Evolutionary conservation across 2,329 filamentous ascomycete species (phyloP).

Genomic region (Clarireedia monteithiana): DNA sequence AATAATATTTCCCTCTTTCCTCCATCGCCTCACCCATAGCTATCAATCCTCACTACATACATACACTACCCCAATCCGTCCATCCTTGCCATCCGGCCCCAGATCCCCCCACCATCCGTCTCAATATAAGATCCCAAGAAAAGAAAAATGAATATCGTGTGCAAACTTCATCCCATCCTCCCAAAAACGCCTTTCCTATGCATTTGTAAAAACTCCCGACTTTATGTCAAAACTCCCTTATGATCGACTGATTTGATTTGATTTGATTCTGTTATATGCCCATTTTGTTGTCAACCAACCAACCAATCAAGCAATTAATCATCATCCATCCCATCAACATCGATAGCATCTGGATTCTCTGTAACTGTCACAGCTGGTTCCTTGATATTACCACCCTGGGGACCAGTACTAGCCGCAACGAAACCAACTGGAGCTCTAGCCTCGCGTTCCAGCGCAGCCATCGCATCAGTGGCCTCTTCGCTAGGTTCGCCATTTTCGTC

Average conservation of each 20-base stretch:
- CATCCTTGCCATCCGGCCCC: no score
- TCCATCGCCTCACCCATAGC: no score
- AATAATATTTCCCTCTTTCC: no score
- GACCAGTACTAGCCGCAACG: constrained; percentile 74
- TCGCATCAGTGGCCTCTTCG: constrained; percentile 61
- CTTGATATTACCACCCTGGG: constrained; percentile 50
- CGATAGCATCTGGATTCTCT: constrained; percentile 78
- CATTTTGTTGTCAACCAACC: neutral
- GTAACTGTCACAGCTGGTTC: constrained; percentile 36
- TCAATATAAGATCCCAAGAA: no score
- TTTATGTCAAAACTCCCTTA: constrained; percentile 5
- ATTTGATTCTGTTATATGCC: neutral
- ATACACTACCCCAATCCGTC: no score
- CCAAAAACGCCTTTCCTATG: neutral
- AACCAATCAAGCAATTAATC: constrained; percentile 11
- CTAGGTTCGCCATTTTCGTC: constrained; percentile 34
- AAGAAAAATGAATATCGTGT: no score
- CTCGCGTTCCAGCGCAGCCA: constrained; percentile 82
- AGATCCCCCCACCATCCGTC: no score
- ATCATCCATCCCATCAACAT: constrained; percentile 51
- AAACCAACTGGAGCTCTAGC: constrained; percentile 86
- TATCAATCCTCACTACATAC: no score
- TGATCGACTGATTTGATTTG: neutral
- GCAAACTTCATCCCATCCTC: neutral
- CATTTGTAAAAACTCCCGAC: neutral